These are phyloP conservation scores for Cercophora samala DNA, from an alignment of 495 filamentous ascomycete genomes.

Conservation along the genomic window DNA sequence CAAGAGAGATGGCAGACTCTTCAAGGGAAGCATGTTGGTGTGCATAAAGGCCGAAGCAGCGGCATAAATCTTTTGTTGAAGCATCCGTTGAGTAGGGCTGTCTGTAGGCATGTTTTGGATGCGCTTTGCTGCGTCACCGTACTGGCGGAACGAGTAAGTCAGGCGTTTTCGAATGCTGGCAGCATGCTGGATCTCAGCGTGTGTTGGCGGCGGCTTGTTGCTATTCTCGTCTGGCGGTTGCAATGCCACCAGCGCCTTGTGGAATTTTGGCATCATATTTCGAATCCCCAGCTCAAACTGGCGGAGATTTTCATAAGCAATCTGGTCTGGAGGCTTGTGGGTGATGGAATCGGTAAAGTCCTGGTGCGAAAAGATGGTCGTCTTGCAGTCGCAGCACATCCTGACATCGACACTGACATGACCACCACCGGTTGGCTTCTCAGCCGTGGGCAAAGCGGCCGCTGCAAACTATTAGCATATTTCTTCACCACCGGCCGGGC, in stretches of 20 bases:
- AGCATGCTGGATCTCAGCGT: slow-evolving; percentile 77
- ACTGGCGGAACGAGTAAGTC: slow-evolving; percentile 87
- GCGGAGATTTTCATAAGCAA: slow-evolving; percentile 79
- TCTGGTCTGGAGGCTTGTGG: slow-evolving; percentile 68
- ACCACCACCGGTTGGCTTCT: slow-evolving; percentile 52
- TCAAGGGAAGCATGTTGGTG: slow-evolving; percentile 87
- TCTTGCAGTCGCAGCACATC: slow-evolving; percentile 87
- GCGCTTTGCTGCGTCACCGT: slow-evolving; percentile 77
- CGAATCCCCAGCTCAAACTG: slow-evolving; percentile 91
- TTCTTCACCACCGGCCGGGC: background rate
- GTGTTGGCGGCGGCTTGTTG: slow-evolving; percentile 64
- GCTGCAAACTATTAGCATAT: slow-evolving; percentile 13
- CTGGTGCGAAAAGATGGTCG: slow-evolving; percentile 75
- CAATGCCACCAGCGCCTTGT: slow-evolving; percentile 63
- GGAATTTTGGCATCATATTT: slow-evolving; percentile 80
- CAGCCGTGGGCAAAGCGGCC: slow-evolving; percentile 46
- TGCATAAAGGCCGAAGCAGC: slow-evolving; percentile 82
- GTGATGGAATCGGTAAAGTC: slow-evolving; percentile 73
- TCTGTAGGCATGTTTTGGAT: slow-evolving; percentile 72
- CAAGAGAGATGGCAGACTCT: slow-evolving; percentile 77
- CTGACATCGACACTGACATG: slow-evolving; percentile 74
- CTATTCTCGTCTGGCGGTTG: slow-evolving; percentile 41
- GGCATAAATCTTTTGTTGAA: slow-evolving; percentile 83
- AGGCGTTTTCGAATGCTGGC: slow-evolving; percentile 87
- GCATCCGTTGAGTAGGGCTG: slow-evolving; percentile 66